These are phyloP conservation scores for Eugenia klotzschiana DNA, from an alignment of 441 rosid genomes.

Conservation along the genomic window DNA sequence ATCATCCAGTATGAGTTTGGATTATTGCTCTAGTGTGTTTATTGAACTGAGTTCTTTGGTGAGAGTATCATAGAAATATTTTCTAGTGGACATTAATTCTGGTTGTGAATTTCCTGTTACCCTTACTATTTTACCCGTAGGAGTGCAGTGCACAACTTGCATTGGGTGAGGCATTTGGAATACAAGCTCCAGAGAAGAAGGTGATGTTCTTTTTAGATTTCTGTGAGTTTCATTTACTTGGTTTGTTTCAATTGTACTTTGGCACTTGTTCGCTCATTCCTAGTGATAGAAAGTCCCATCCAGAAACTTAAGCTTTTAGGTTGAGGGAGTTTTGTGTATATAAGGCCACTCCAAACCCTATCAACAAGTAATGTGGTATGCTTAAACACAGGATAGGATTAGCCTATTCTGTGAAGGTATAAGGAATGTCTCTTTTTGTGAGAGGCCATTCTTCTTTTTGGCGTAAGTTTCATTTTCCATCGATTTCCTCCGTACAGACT, in stretches of 20 bases:
- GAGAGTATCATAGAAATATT: background rate
- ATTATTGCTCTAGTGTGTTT: background rate
- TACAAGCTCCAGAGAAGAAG: conserved; percentile 80
- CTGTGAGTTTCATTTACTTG: background rate
- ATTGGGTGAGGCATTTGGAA: conserved; percentile 90
- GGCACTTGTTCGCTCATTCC: background rate
- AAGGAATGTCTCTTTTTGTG: background rate
- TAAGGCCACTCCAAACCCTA: background rate
- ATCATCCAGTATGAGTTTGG: conserved; percentile 60
- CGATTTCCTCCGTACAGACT: background rate
- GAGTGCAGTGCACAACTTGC: conserved; percentile 88
- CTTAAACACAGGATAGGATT: background rate
- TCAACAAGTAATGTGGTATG: background rate
- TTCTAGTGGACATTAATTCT: background rate
- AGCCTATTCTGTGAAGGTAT: background rate
- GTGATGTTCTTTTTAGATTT: conserved; percentile 15
- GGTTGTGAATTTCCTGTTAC: background rate
- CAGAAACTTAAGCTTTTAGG: background rate
- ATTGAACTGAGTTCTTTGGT: background rate
- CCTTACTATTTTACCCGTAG: conserved; percentile 9
- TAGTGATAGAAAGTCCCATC: background rate
- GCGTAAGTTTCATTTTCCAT: background rate
- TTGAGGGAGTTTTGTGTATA: background rate
- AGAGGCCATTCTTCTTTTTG: background rate
- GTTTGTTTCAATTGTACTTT: background rate